Evolutionary conservation across 192 early-diverging fungal genomes (phyloP), one percentile per base, ranked within the genome.

Genomic region (Coemansia sp.): DNA sequence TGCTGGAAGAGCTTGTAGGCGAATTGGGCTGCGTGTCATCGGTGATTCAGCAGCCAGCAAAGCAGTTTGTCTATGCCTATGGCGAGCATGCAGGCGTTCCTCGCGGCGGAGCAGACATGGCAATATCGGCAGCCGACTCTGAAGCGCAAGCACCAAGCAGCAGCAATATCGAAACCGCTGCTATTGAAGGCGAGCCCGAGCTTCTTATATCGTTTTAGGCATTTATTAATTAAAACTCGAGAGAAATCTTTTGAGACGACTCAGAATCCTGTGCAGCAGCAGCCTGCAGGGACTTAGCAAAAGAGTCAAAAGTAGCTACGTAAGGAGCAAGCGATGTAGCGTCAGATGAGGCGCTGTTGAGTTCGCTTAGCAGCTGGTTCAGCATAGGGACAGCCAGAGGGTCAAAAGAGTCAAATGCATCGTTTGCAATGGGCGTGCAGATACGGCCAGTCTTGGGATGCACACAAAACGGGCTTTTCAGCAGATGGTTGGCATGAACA

Each of bases 401-500:
- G 56, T 97, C 82, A 67, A 97, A 98, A 1, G 79, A 56, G 45
- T 92, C 88, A 54, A 91, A 93, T 13, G 66, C 68, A 43, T 84
- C 81, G 3, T 84, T 80, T 26, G 79, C 72, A 55, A 98, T 97
- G 2, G 96, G 96, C n/a, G 96, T 90, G 78, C 94, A 97, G 11
- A 98, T 92, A 21, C 87, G 80, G 84, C 94, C 89, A 9, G 94
- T 95, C 66, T 90, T 92, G 16, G 96, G 96, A 60, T 98, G 96
- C 18, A 96, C 87, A 75, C 94, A 98, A 68, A 98, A 97, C 6
- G 96, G 96, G 61, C 87, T 86, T 68, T 98, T 98, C 21, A 98
- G 83, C 81, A 98, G 91, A 80, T 98, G 96, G 68, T 88, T 91
- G 8, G 95, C 83, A 31, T 89, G 85, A 13, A 84, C 89, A 1